Evolutionary conservation across 2,329 filamentous ascomycete genomes (phyloP), one percentile per base, ranked within the genome.

Genomic region (Dissoconium aciculare): DNA sequence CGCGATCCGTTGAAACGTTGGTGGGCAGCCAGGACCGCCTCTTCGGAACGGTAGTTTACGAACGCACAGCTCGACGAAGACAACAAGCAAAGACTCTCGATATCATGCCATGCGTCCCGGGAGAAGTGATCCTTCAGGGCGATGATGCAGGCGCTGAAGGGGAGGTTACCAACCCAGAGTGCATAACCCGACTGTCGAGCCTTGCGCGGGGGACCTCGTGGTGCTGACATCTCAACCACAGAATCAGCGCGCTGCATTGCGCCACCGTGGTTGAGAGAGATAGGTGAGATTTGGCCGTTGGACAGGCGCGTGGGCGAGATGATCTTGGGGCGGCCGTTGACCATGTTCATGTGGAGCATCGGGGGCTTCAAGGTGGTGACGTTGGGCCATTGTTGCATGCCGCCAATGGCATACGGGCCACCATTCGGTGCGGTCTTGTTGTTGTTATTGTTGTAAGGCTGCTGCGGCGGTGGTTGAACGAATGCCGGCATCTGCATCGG

Each of bases 51-150:
- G 53, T 91, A 95, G 50, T 95, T 95, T 42, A 92, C 83, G 58
- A 95, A 95, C 0, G 85, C 85, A 49, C 87, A 95, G 51, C 93
- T 94, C 51, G 84, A 94, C 54, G 93, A 94, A 0, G 84, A 85
- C 26, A 95, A 94, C 19, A 94, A 61, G 43, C 94, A 94, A 1
- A 95, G 61, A 27, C 84, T 93, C 51, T 93, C 79, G 11, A 95
- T 71, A 1, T 84, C 69, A 25, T 64, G 69, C 0, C 66, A 67
- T 0, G 81, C 75, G 40, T 84, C 77, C 39, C 71, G 72, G 39
- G 81, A 91, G 34, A 94, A 87, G 51, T 94, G 81, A 35, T 89
- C 74, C 31, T 94, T 91, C n/a, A 95, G 61, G 34, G 69, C 78
- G 55, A 83, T 74, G 11, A 95, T 65, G 21, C 76, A 77, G 1